Evolutionary conservation across 495 filamentous ascomycete genomes (phyloP).

Genomic region (Articulospora tetracladia): DNA sequence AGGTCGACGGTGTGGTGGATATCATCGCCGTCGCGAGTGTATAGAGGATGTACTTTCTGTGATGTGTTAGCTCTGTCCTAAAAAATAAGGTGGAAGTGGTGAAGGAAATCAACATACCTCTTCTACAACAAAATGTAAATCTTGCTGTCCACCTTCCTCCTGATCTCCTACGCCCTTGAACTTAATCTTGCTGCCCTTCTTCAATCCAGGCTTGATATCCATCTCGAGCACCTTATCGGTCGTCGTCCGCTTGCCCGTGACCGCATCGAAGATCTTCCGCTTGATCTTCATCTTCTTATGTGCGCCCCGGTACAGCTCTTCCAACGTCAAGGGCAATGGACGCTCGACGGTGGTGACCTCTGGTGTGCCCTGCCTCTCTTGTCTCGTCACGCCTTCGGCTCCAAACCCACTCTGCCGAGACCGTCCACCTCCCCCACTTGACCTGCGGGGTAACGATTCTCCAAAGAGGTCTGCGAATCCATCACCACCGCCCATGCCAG

Average conservation of each 20-base stretch:
- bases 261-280: slow-evolving; percentile 83
- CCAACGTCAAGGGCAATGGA: slow-evolving; percentile 73
- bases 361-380: slow-evolving; percentile 55
- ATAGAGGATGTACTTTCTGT: slow-evolving; percentile 79
- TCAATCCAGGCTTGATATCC: slow-evolving; percentile 89
- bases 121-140: slow-evolving; percentile 88
- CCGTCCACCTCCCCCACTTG: slow-evolving; percentile 31
- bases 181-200: slow-evolving; percentile 96
- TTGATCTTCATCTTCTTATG: slow-evolving; percentile 98
- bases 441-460: slow-evolving; percentile 24
- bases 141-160: slow-evolving; percentile 95
- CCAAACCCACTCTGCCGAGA: slow-evolving; percentile 30
- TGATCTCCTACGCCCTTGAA: slow-evolving; percentile 95
- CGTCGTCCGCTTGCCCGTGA: slow-evolving; percentile 72
- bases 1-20: slow-evolving; percentile 72
- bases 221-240: slow-evolving; percentile 91
- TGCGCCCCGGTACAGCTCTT: slow-evolving; percentile 79
- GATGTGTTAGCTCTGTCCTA: slow-evolving; percentile 19
- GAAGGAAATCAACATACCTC: slow-evolving; percentile 76
- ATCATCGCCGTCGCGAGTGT: slow-evolving; percentile 83
- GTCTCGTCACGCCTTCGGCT: slow-evolving; percentile 39
- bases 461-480: slow-evolving; percentile 49
- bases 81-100: neutral
- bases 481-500: slow-evolving; percentile 41
- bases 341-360: slow-evolving; percentile 90